Conservation (phyloP, 345 rosid genomes). For the Brassica carinata region DNA sequence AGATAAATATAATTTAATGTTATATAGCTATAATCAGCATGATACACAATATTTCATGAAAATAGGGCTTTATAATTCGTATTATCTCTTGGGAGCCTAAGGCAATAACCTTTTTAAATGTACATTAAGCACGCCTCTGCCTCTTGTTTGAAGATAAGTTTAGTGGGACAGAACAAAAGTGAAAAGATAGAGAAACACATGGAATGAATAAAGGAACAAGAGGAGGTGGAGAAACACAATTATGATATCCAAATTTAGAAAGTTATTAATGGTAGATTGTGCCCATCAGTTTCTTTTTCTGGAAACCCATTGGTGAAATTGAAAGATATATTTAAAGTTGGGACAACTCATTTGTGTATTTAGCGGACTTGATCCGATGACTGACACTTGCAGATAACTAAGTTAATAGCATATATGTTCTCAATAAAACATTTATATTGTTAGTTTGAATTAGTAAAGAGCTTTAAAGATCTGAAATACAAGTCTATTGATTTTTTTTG, state of each 20-base stretch:
- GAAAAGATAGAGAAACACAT: conserved; percentile 29
- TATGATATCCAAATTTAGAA: not conserved
- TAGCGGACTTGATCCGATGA: not conserved
- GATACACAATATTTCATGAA: too few species aligned
- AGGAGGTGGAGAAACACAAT: conserved; percentile 16
- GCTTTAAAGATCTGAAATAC: not conserved
- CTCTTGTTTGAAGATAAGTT: conserved; percentile 18
- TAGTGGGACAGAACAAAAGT: conserved; percentile 25
- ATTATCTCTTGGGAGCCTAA: too few species aligned
- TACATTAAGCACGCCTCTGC: too few species aligned
- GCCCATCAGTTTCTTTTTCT: conserved; percentile 3
- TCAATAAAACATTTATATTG: not conserved
- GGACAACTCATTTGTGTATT: not conserved
- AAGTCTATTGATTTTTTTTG: not conserved
- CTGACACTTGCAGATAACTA: conserved; percentile 5
- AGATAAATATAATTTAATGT: too few species aligned
- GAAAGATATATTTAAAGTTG: not conserved
- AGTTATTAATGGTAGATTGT: conserved; percentile 16
- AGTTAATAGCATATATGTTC: not conserved
- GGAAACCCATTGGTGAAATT: not conserved
- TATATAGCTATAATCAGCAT: too few species aligned
- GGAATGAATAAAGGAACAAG: conserved; percentile 16
- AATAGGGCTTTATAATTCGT: too few species aligned
- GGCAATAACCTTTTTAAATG: too few species aligned
- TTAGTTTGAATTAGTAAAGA: not conserved